Conservation (phyloP, 176 grass and related monocot species). For the Cenchrus americanus region DNA sequence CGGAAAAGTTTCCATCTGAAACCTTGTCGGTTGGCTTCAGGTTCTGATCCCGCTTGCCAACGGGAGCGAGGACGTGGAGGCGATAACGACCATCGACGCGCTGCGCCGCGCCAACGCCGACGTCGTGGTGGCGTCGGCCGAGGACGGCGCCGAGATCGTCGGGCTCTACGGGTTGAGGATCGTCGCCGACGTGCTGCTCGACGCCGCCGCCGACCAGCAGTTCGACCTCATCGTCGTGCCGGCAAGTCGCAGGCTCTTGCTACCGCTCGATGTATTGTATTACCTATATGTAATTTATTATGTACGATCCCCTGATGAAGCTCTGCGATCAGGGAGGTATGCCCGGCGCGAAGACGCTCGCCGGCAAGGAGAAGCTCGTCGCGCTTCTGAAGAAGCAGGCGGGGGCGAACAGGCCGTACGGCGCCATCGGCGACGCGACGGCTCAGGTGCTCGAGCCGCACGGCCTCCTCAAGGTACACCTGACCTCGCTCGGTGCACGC, state of each 20-base stretch:
- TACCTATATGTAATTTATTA: too few relatives aligned
- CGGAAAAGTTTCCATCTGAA: not conserved
- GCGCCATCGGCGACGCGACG: constrained; percentile 59
- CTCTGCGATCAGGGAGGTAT: constrained; percentile 51
- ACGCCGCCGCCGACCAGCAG: constrained; percentile 37
- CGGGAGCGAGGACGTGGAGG: constrained; percentile 60
- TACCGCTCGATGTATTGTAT: not conserved
- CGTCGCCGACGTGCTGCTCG: constrained; percentile 53
- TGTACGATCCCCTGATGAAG: too few relatives aligned
- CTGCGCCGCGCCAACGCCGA: constrained; percentile 60
- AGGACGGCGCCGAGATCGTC: constrained; percentile 45
- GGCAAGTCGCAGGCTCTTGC: not conserved
- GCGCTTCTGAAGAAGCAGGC: constrained; percentile 56
- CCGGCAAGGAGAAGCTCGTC: constrained; percentile 44
- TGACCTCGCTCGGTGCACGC: not conserved
- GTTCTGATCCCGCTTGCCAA: constrained; percentile 67
- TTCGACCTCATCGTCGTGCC: constrained; percentile 67
- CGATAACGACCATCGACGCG: constrained; percentile 51
- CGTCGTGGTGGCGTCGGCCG: constrained; percentile 61
- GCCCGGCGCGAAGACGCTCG: constrained; percentile 52
- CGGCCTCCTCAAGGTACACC: constrained; percentile 51
- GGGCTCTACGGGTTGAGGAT: constrained; percentile 52
- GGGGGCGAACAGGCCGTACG: constrained; percentile 49
- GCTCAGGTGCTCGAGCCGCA: constrained; percentile 64
- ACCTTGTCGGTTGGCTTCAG: constrained; percentile 25